Conservation (phyloP, 1,139 yeast species). For the Saccharomyces hybrid region DNA sequence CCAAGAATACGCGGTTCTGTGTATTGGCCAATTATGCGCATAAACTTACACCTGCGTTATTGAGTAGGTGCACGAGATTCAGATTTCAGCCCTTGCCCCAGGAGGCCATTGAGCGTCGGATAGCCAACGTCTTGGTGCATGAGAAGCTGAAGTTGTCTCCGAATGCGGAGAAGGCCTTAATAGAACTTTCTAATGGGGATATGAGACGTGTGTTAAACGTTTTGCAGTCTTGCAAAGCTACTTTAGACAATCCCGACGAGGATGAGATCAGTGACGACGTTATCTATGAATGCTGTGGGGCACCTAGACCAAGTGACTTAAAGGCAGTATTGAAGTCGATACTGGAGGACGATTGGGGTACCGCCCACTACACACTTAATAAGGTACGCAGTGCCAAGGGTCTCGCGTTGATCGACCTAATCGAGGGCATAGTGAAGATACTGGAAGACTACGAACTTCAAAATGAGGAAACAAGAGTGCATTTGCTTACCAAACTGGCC, state of each 20-base stretch:
- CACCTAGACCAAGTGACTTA: conserved; percentile 84
- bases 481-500: conserved; percentile 59
- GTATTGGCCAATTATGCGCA: conserved; percentile 94
- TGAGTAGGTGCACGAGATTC: conserved; percentile 92
- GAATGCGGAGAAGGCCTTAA: conserved; percentile 58
- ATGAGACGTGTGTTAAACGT: conserved; percentile 95
- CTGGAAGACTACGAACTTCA: conserved; percentile 60
- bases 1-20: conserved; percentile 92
- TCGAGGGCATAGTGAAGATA: conserved; percentile 66
- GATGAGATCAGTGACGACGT: conserved; percentile 57
- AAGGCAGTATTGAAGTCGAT: conserved; percentile 68
- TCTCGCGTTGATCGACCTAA: conserved; percentile 77
- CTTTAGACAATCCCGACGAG: conserved; percentile 39
- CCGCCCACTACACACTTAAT: conserved; percentile 58
- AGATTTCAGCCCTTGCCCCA: conserved; percentile 76
- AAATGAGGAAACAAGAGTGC: conserved; percentile 47
- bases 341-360: conserved; percentile 81
- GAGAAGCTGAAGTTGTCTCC: conserved; percentile 54
- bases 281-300: conserved; percentile 92
- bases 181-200: conserved; percentile 76
- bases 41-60: conserved; percentile 86
- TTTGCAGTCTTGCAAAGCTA: conserved; percentile 86
- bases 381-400: conserved; percentile 66
- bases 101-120: conserved; percentile 58
- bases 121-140: conserved; percentile 56